Evolutionary conservation across 108 stramenopile species (phyloP).

Genomic region (Nitzschia sp.): DNA sequence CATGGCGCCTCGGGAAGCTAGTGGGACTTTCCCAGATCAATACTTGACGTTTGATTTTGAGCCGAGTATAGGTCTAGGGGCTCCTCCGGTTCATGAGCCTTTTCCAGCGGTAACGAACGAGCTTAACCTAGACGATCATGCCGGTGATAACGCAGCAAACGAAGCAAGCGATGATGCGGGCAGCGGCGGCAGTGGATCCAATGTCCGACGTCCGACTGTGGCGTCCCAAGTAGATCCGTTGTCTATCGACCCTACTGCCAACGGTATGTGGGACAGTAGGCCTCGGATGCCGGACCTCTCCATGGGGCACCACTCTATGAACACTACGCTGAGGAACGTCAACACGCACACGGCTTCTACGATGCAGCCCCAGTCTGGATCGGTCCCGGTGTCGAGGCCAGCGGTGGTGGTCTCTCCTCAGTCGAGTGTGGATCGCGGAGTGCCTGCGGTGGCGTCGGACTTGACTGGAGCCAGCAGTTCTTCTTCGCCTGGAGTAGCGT

Average conservation of each 20-base stretch:
- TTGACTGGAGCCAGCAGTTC: constrained; percentile 18
- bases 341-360: not conserved
- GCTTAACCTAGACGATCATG: not conserved
- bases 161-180: constrained; percentile 6
- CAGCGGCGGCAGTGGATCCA: constrained; percentile 8
- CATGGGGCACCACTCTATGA: constrained; percentile 2
- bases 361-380: not conserved
- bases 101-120: constrained; percentile 28
- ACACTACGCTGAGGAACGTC: constrained; percentile 16
- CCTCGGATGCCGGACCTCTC: constrained; percentile 15
- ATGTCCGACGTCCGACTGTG: constrained; percentile 4
- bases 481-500: not conserved
- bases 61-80: constrained; percentile 23
- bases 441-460: not conserved
- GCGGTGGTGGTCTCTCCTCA: constrained; percentile 11
- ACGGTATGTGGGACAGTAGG: not conserved
- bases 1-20: constrained; percentile 84
- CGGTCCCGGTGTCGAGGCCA: not conserved
- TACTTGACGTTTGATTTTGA: constrained; percentile 73
- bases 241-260: constrained; percentile 64
- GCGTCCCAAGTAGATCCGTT: constrained; percentile 54
- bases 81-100: constrained; percentile 40
- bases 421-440: not conserved
- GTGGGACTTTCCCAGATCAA: constrained; percentile 73
- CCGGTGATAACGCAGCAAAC: constrained; percentile 2